Base-by-base conservation (phyloP, 164 flowering plant genomes). In the Echeveria elegans region DNA sequence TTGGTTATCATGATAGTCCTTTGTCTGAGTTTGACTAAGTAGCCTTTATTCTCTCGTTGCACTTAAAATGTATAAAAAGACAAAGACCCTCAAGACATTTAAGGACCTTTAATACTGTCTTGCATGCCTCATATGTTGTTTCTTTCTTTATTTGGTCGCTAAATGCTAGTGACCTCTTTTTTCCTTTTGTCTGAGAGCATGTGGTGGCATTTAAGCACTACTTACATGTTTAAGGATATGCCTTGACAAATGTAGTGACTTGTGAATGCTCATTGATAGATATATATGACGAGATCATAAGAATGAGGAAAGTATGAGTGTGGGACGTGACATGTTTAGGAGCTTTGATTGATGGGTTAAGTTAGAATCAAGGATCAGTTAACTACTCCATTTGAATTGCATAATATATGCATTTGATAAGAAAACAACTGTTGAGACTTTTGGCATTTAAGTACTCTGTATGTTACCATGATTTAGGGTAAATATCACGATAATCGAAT, bases 121-220 rank as follows among this genome's bases (percentile, higher is more conserved):
- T 43, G 58, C 53, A 19, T 48, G 4, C 61, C 61, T 56, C 61
- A 56, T 15, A 32, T 56, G 61, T 56, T 56, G 61, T 56, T 28
- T 11, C 30, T 53, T 56, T 56, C 61, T 56, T 56, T 56, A 56
- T 56, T 26, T 56, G 61, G 61, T 28, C n/a, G n/a, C n/a, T n/a
- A n/a, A n/a, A n/a, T 28, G 60, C 60, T 26, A 53, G 60, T 53
- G 60, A 53, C 31, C 0, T 53, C 24, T 56, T 56, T 56, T 56
- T 28, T 28, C 31, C 61, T 56, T 28, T 56, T 23, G 19, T 24
- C 61, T 26, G 32, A 56, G 32, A 28, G 32, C 61, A 56, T 28
- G 61, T 56, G 61, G 32, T 26, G 32, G 19, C 61, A 26, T 56
- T 56, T 11, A 56, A 56, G 19, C 61, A 12, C 6, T 56, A 12